Percentiles rank a stretch among this genome's conserved stretches.
Conservation (phyloP, 768 basidiomycete species). For the Tubosaeta sp. region DNA sequence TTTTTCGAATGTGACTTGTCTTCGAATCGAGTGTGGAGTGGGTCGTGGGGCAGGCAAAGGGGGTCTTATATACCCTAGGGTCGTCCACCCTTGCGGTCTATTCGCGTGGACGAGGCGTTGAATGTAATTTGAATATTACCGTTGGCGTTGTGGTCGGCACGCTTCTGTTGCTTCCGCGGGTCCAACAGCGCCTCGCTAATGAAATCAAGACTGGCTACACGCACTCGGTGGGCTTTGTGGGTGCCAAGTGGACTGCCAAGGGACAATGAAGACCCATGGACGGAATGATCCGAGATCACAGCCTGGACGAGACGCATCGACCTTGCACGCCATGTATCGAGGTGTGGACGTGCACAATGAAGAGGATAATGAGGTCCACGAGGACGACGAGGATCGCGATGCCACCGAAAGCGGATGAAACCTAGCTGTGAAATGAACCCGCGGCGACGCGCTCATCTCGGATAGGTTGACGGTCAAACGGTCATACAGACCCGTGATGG, state of each 20-base stretch:
- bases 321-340: neutral
- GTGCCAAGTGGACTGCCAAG: neutral
- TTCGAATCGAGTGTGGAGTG: neutral
- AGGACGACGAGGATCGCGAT: neutral
- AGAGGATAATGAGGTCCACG: neutral
- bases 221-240: neutral
- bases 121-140: neutral
- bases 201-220: neutral
- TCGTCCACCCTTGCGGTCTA: neutral
- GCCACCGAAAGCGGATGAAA: neutral
- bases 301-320: neutral
- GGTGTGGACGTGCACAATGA: neutral
- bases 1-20: neutral
- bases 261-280: conserved; percentile 4
- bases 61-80: conserved; percentile 8
- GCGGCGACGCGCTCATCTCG: neutral
- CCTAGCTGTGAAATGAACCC: neutral
- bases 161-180: conserved; percentile 3
- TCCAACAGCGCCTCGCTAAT: conserved; percentile 6
- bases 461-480: neutral
- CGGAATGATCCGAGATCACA: neutral
- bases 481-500: neutral
- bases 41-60: neutral
- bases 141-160: conserved; percentile 1
- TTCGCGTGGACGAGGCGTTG: conserved; percentile 9